These are phyloP conservation scores for Salix exigua DNA, from an alignment of 345 rosid species.

Conservation along the genomic window DNA sequence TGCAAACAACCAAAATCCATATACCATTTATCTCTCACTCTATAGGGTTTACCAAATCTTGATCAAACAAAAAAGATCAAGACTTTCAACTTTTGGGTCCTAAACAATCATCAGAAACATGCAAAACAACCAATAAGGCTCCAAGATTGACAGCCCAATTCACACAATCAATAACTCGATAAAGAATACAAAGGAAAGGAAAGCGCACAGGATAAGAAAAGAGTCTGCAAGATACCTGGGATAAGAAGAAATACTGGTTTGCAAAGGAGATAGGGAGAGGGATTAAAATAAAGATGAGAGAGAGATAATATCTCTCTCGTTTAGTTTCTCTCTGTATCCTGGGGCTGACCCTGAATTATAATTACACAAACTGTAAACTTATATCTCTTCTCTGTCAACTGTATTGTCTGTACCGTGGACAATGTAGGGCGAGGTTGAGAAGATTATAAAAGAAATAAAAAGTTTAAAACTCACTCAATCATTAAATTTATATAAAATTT, in stretches of 20 bases:
- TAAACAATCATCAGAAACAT: background rate
- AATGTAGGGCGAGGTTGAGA: background rate
- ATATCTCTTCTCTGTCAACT: background rate
- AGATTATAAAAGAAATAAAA: background rate
- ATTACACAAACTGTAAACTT: background rate
- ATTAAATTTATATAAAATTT: too few species aligned
- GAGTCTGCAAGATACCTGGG: background rate
- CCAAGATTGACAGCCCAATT: background rate
- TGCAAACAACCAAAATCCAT: background rate
- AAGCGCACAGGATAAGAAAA: background rate
- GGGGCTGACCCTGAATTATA: constrained; percentile 7
- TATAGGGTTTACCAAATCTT: constrained; percentile 7
- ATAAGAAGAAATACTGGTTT: background rate
- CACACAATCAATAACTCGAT: background rate
- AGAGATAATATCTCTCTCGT: background rate
- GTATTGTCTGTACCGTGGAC: background rate
- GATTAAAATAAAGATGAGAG: background rate
- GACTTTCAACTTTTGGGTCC: background rate
- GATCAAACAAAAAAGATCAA: background rate
- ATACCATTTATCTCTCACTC: background rate
- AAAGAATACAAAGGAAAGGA: background rate
- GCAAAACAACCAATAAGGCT: background rate
- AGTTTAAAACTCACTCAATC: too few species aligned
- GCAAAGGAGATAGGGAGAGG: background rate
- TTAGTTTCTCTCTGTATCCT: background rate